A percentile compares a stretch with the other conserved stretches of the same genome.
Conservation (phyloP, 257 asterid species). For the Nicotiana attenuata region DNA sequence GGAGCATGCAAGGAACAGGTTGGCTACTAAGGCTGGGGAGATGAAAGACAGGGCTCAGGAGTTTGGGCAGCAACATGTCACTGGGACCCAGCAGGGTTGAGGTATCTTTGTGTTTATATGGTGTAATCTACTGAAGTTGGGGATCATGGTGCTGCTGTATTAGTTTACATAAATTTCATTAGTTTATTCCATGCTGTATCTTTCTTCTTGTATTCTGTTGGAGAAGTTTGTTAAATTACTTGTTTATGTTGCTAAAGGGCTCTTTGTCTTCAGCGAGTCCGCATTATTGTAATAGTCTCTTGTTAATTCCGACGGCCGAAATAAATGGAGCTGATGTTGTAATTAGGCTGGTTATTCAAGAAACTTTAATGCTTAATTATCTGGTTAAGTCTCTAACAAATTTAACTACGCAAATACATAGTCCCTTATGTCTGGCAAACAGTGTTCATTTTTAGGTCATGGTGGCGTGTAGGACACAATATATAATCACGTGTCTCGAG, state of each 20-base stretch:
- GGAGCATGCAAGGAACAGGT: constrained; percentile 39
- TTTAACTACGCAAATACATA: too few species aligned
- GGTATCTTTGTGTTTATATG: neutral
- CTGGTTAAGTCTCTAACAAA: too few species aligned
- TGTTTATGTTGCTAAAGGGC: neutral
- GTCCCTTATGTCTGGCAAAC: too few species aligned
- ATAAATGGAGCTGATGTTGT: neutral
- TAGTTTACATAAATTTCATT: neutral
- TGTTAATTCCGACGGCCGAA: neutral
- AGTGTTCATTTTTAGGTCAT: too few species aligned
- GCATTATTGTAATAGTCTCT: neutral
- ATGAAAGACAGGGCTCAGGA: constrained; percentile 58
- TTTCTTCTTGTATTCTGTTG: too few species aligned
- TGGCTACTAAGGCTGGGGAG: constrained; percentile 55
- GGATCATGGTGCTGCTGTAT: neutral
- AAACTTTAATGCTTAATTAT: neutral
- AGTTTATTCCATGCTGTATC: neutral
- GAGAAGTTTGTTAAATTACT: too few species aligned
- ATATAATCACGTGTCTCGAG: too few species aligned
- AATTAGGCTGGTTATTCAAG: neutral
- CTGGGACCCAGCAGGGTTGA: neutral
- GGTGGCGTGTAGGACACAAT: too few species aligned
- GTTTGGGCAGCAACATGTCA: constrained; percentile 20
- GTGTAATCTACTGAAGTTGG: too few species aligned
- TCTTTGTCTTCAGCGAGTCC: neutral